phyloP scores from a whole-genome alignment of 352 stramenopile species.

The Pythium aristosporum region DNA sequence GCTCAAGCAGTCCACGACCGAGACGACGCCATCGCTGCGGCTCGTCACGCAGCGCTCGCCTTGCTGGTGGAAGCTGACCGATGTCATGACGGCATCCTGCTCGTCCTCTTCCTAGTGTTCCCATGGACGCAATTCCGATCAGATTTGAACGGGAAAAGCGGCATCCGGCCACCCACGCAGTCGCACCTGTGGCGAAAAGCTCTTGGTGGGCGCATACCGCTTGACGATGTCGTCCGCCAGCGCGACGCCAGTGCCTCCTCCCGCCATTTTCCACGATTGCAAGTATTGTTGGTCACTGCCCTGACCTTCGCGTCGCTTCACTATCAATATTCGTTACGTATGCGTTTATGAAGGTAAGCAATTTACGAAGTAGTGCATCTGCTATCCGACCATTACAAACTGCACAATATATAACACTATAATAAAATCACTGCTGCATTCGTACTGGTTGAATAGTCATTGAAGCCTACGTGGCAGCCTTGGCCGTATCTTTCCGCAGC shows the following conservation, averaged over 20 bases:
- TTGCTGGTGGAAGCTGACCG: slow-evolving; percentile 79
- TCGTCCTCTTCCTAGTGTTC: slow-evolving; percentile 57
- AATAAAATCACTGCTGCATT: too few relatives aligned
- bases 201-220: slow-evolving; percentile 65
- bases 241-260: slow-evolving; percentile 27
- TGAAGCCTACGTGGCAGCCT: slow-evolving; percentile 26
- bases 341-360: slow-evolving; percentile 13
- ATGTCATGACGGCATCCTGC: slow-evolving; percentile 51
- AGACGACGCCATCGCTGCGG: slow-evolving; percentile 76
- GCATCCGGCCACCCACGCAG: neutral
- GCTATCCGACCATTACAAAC: slow-evolving; percentile 26
- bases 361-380: neutral
- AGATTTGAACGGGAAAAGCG: neutral
- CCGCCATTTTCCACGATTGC: neutral
- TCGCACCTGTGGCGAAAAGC: slow-evolving; percentile 60
- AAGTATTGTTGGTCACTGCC: neutral
- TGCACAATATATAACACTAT: neutral
- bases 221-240: slow-evolving; percentile 61
- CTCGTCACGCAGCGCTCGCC: slow-evolving; percentile 75
- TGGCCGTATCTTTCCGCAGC: slow-evolving; percentile 24
- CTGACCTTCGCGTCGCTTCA: neutral
- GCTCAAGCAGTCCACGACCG: slow-evolving; percentile 80
- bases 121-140: slow-evolving; percentile 10
- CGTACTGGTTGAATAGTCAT: slow-evolving; percentile 34
- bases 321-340: neutral